These are phyloP conservation scores for Monosporascus sp. DNA, from an alignment of 2,329 filamentous ascomycete species.

Conservation along the genomic window DNA sequence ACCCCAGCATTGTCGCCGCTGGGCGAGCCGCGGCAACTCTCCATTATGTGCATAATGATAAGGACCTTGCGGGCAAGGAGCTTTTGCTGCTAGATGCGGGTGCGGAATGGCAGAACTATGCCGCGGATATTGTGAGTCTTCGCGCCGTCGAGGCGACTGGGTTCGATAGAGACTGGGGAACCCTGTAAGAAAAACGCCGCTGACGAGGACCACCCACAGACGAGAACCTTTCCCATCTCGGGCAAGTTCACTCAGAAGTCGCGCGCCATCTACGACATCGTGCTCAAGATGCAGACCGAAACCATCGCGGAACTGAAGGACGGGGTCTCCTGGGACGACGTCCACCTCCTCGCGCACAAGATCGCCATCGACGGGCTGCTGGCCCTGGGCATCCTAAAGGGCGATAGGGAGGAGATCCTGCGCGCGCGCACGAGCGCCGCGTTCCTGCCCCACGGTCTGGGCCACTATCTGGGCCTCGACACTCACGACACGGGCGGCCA, in stretches of 20 bases:
- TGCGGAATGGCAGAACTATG: constrained; percentile 68
- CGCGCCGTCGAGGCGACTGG: no score
- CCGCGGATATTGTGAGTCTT: constrained; percentile 54
- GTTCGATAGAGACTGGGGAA: no score
- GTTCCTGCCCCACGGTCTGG: constrained; percentile 88
- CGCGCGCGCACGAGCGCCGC: constrained; percentile 75
- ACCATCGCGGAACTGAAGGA: constrained; percentile 68
- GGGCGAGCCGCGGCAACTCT: constrained; percentile 78
- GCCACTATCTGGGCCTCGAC: constrained; percentile 89
- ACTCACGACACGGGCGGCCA: constrained; percentile 84
- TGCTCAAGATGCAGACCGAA: constrained; percentile 79
- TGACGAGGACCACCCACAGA: constrained; percentile 41
- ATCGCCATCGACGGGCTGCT: constrained; percentile 78
- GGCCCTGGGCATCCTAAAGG: constrained; percentile 67
- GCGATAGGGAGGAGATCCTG: constrained; percentile 67
- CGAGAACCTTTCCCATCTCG: constrained; percentile 78
- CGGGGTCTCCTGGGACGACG: constrained; percentile 73
- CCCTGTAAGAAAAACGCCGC: no score
- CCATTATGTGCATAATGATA: constrained; percentile 80
- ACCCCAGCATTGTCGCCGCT: constrained; percentile 78
- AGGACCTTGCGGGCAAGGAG: constrained; percentile 63
- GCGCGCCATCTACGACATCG: constrained; percentile 73
- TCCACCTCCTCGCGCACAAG: constrained; percentile 74
- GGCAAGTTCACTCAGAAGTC: constrained; percentile 67
- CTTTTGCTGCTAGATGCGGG: constrained; percentile 83